A percentile compares a stretch with the other conserved stretches of the same genome.
phyloP scores from a whole-genome alignment of 108 stramenopile genomes.

The Pelagomonas calceolata region DNA sequence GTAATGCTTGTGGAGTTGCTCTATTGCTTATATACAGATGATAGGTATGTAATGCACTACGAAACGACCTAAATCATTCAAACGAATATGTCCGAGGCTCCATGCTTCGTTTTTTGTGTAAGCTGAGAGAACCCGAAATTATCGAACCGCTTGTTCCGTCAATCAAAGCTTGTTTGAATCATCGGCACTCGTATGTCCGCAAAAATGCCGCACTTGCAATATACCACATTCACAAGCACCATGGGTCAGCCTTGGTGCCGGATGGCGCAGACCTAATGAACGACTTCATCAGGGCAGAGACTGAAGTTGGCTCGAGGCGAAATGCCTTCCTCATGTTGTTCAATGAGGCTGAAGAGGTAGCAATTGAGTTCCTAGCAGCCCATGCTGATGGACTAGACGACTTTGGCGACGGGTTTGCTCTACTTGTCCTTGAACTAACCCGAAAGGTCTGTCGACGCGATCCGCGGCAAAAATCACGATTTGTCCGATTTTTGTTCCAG shows the following conservation, averaged over 20 bases:
- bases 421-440: constrained; percentile 90
- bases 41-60: constrained; percentile 82
- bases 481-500: constrained; percentile 85
- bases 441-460: constrained; percentile 88
- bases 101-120: constrained; percentile 96
- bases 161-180: constrained; percentile 85
- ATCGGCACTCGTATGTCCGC: constrained; percentile 92
- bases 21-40: not conserved
- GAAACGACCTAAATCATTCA: constrained; percentile 96
- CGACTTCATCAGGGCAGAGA: constrained; percentile 67
- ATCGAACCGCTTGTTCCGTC: constrained; percentile 88
- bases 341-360: constrained; percentile 80
- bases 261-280: constrained; percentile 93
- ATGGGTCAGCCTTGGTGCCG: constrained; percentile 79
- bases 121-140: constrained; percentile 92
- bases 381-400: constrained; percentile 81
- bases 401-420: constrained; percentile 88
- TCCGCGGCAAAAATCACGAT: constrained; percentile 91
- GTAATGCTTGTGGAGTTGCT: constrained; percentile 14
- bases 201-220: constrained; percentile 90
- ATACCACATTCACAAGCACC: constrained; percentile 79
- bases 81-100: constrained; percentile 97
- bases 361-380: constrained; percentile 86
- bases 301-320: constrained; percentile 79
- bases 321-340: constrained; percentile 98